Conservation (phyloP, 73 alveolate genomes). For the Breviolum minutum region DNA sequence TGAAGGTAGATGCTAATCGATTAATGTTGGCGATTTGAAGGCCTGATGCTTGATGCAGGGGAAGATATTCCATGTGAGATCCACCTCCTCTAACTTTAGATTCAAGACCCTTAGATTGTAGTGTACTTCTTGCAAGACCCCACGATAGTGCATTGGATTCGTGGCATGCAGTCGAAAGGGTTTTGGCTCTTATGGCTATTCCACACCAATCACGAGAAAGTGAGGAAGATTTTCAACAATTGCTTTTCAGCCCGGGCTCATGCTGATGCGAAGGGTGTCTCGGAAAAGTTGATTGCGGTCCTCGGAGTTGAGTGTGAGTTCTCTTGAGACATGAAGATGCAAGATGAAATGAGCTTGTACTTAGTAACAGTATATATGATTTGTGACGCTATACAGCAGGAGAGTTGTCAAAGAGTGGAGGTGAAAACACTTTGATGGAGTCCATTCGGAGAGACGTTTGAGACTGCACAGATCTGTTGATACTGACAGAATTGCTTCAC, state of each 20-base stretch:
- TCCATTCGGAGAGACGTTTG: too few relatives aligned
- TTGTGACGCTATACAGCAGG: background rate
- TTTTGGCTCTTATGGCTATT: too few relatives aligned
- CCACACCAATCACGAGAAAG: background rate
- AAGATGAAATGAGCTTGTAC: background rate
- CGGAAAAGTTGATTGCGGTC: background rate
- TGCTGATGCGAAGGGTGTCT: background rate
- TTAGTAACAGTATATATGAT: background rate
- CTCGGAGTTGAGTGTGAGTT: background rate
- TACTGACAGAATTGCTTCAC: background rate
- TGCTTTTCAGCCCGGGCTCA: background rate
- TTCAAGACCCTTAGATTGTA: too few relatives aligned
- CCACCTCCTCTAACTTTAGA: background rate
- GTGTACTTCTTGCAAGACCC: too few relatives aligned
- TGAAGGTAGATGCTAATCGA: background rate
- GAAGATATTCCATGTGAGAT: background rate
- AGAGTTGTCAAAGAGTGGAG: too few relatives aligned
- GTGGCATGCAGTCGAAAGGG: too few relatives aligned
- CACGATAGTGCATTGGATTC: too few relatives aligned
- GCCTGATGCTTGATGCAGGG: too few relatives aligned
- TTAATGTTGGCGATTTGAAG: background rate
- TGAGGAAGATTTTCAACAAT: conserved; percentile 11
- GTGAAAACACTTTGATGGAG: too few relatives aligned
- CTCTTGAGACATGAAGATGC: background rate
- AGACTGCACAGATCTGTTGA: background rate